Conservation (phyloP, 164 flowering plant genomes). For the Euptelea pleiosperma region DNA sequence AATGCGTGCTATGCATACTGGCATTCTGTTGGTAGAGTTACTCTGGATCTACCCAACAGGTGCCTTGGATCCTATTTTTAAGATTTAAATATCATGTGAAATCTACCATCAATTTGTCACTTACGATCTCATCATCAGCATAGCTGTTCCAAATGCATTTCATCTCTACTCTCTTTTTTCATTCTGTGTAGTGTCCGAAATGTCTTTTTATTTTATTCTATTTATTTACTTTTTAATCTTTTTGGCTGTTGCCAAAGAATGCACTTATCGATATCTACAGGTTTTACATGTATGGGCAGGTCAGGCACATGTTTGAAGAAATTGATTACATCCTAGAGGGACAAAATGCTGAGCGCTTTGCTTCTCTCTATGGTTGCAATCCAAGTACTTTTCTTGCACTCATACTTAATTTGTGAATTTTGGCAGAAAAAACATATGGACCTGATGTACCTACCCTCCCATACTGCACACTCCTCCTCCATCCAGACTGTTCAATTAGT, state of each 20-base stretch:
- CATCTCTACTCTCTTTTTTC: neutral
- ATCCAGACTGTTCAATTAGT: no score
- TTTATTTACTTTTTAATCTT: slow-evolving; percentile 3
- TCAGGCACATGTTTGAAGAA: slow-evolving; percentile 99
- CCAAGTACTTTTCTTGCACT: slow-evolving; percentile 36
- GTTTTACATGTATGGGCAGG: slow-evolving; percentile 55
- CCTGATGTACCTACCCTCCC: no score
- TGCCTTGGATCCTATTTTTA: neutral
- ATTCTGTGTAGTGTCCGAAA: neutral
- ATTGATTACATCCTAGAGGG: slow-evolving; percentile 90
- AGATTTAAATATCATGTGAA: no score
- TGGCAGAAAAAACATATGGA: neutral
- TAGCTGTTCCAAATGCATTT: neutral
- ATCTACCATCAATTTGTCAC: no score
- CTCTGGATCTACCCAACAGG: neutral
- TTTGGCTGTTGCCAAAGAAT: slow-evolving; percentile 15
- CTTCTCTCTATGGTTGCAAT: slow-evolving; percentile 61
- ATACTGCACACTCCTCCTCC: no score
- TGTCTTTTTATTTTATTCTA: neutral
- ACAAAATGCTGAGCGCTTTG: slow-evolving; percentile 95
- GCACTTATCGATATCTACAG: slow-evolving; percentile 30
- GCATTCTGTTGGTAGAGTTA: neutral
- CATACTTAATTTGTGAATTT: neutral
- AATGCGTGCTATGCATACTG: neutral
- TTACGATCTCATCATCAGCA: neutral